Evolutionary conservation across 768 basidiomycete genomes (phyloP).

Genomic region (Omphalotus guepiniiformis): DNA sequence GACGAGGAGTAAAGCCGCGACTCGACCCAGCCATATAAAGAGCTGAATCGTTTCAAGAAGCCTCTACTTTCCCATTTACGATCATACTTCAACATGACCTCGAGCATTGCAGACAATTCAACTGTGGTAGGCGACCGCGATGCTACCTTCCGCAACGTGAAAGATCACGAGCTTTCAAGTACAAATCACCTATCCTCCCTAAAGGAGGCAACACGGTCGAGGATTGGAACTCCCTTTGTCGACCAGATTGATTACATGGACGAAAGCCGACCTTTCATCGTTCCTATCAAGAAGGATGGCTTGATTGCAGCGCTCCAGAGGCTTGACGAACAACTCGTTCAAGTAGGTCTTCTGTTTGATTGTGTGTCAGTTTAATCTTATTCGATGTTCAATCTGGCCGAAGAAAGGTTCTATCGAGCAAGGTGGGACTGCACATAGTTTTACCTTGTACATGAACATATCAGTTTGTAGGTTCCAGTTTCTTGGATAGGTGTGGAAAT

Average conservation of each 20-base stretch:
- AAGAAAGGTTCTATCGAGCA: conserved; percentile 56
- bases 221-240: conserved; percentile 29
- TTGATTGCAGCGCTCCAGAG: conserved; percentile 65
- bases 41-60: too few species aligned
- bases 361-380: conserved; percentile 7
- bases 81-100: conserved; percentile 30
- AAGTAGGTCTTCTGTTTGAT: conserved; percentile 29
- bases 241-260: conserved; percentile 42
- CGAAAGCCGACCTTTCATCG: conserved; percentile 65
- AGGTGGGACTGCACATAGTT: conserved; percentile 28
- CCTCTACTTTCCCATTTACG: too few species aligned
- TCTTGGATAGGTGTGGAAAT: conserved; percentile 72
- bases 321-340: conserved; percentile 57
- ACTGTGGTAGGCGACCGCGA: conserved; percentile 40
- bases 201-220: conserved; percentile 11
- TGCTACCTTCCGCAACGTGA: conserved; percentile 10
- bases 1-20: too few species aligned
- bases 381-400: conserved; percentile 46
- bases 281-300: conserved; percentile 64
- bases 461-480: conserved; percentile 41
- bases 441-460: not conserved
- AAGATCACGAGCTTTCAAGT: conserved; percentile 14
- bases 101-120: conserved; percentile 37
- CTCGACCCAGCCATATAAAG: too few species aligned
- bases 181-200: not conserved